Evolutionary conservation across 1,139 yeast species (phyloP).

Genomic region (Taphrina sp.): DNA sequence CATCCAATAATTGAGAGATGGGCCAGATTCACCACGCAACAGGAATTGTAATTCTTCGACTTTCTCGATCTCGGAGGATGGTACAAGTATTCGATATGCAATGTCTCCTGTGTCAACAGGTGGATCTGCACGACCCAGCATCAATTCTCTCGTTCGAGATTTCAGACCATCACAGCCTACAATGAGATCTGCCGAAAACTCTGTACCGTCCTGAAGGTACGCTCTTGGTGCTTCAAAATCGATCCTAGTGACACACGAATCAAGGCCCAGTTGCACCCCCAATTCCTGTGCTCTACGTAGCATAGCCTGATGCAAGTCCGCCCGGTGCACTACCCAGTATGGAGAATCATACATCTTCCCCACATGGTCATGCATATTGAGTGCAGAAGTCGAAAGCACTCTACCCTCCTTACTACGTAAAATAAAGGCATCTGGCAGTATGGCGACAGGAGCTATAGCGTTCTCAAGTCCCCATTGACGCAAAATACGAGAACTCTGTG

Average conservation of each 20-base stretch:
- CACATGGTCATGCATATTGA: slow-evolving; percentile 38
- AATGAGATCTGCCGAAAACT: slow-evolving; percentile 43
- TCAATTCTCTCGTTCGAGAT: slow-evolving; percentile 40
- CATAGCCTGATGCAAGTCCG: slow-evolving; percentile 34
- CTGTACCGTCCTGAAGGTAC: not conserved
- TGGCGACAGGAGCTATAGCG: slow-evolving; percentile 40
- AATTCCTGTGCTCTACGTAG: slow-evolving; percentile 39
- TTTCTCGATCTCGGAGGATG: slow-evolving; percentile 40
- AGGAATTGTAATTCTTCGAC: slow-evolving; percentile 42
- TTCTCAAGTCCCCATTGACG: slow-evolving; percentile 43
- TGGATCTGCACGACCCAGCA: slow-evolving; percentile 38
- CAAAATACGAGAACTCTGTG: slow-evolving; percentile 43
- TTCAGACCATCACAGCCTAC: slow-evolving; percentile 49
- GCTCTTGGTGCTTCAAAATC: slow-evolving; percentile 26
- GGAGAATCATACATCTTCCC: slow-evolving; percentile 41
- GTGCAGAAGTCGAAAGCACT: slow-evolving; percentile 34
- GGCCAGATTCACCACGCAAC: slow-evolving; percentile 41
- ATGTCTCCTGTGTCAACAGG: slow-evolving; percentile 43
- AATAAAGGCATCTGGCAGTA: slow-evolving; percentile 41
- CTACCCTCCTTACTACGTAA: slow-evolving; percentile 43
- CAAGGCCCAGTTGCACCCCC: slow-evolving; percentile 42
- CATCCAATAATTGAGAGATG: slow-evolving; percentile 45
- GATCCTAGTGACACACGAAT: slow-evolving; percentile 43
- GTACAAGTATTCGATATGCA: slow-evolving; percentile 43
- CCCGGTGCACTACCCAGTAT: slow-evolving; percentile 41